Conservation (phyloP, 495 filamentous ascomycete genomes). For the Podospora bellae-mahoneyi region DNA sequence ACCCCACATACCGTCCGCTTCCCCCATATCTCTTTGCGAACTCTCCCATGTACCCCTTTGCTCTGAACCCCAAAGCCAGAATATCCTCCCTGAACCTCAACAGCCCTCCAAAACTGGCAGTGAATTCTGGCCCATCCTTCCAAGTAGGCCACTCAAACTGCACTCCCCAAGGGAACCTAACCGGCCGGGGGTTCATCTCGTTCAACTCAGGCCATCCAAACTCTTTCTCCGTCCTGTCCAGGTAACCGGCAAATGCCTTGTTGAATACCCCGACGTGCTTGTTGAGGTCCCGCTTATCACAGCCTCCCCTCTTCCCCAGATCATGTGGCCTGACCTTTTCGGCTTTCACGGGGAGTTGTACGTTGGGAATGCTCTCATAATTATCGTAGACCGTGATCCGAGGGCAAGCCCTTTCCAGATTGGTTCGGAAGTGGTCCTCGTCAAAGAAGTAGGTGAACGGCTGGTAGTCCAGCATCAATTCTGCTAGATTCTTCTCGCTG, state of each 20-base stretch:
- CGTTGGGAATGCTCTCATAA: constrained; percentile 39
- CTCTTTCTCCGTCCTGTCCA: constrained; percentile 26
- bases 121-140: constrained; percentile 45
- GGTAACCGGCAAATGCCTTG: constrained; percentile 30
- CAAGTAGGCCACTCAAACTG: constrained; percentile 45
- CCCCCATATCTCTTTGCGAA: constrained; percentile 22
- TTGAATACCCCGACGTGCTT: constrained; percentile 45
- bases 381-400: constrained; percentile 39
- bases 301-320: constrained; percentile 39
- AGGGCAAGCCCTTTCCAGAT: constrained; percentile 38
- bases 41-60: constrained; percentile 30
- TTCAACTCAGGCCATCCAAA: constrained; percentile 29
- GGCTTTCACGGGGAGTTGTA: constrained; percentile 26
- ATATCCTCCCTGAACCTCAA: constrained; percentile 40
- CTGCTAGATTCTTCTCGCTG: constrained; percentile 30
- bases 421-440: constrained; percentile 38
- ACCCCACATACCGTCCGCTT: constrained; percentile 28
- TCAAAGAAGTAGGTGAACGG: constrained; percentile 48
- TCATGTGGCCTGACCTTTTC: constrained; percentile 42
- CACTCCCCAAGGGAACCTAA: constrained; percentile 45
- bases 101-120: constrained; percentile 41
- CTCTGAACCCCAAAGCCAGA: constrained; percentile 30
- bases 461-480: constrained; percentile 33
- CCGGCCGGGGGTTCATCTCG: constrained; percentile 31
- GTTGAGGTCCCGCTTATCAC: constrained; percentile 44